Conservation (phyloP, 169 alveolate genomes). For the Plasmodium relictum region DNA sequence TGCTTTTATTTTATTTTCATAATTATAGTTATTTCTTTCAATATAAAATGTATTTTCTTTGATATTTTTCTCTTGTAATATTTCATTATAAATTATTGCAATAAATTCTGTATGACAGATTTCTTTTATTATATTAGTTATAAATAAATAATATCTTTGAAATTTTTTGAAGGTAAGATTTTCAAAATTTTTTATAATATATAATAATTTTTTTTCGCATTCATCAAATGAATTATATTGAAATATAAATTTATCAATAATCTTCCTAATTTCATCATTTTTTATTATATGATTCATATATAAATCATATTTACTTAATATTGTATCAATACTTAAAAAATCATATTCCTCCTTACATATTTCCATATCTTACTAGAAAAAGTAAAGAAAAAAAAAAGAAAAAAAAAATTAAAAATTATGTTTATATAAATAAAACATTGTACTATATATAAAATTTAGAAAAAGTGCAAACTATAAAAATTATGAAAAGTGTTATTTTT, state of each 20-base stretch:
- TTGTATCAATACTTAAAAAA: conserved; percentile 25
- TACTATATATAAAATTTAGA: not conserved
- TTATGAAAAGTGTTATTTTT: too few relatives aligned
- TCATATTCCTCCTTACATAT: conserved; percentile 7
- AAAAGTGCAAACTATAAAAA: not conserved
- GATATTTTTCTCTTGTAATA: conserved; percentile 58
- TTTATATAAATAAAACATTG: not conserved
- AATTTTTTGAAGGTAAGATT: conserved; percentile 24
- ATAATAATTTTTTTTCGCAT: conserved; percentile 41
- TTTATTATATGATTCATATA: conserved; percentile 9
- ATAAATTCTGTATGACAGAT: conserved; percentile 61
- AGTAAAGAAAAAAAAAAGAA: conserved; percentile 1
- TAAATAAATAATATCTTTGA: conserved; percentile 40
- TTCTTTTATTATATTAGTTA: conserved; percentile 58
- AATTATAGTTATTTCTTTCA: conserved; percentile 16
- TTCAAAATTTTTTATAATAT: conserved; percentile 29
- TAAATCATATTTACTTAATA: conserved; percentile 27
- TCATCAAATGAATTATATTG: conserved; percentile 66
- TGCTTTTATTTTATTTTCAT: conserved; percentile 27
- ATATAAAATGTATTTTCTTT: conserved; percentile 21
- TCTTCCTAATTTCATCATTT: conserved; percentile 22
- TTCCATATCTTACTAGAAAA: conserved; percentile 33
- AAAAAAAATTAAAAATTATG: too few relatives aligned
- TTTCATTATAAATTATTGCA: conserved; percentile 60
- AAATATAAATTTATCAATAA: conserved; percentile 37